Conservation (phyloP, 345 rosid species). For the Melaleuca quinquenervia region DNA sequence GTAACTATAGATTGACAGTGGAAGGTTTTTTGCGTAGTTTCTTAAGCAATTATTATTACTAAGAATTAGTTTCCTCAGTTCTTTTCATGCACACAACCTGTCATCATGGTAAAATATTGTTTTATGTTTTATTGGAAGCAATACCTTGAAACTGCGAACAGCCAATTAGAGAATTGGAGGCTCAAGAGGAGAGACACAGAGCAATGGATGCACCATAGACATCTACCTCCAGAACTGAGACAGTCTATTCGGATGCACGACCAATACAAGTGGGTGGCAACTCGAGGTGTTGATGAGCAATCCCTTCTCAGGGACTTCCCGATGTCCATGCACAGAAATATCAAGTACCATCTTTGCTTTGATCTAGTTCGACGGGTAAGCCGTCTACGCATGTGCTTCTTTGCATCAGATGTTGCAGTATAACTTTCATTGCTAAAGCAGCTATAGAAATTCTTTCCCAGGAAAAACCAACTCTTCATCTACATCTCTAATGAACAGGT, state of each 20-base stretch:
- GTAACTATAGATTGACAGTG: neutral
- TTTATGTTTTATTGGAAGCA: slow-evolving; percentile 15
- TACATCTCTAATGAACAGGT: neutral
- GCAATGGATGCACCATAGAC: slow-evolving; percentile 28
- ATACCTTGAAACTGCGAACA: slow-evolving; percentile 47
- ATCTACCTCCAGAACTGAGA: slow-evolving; percentile 40
- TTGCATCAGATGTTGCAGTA: neutral
- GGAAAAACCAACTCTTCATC: neutral
- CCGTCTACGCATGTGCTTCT: neutral
- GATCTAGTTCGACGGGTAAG: slow-evolving; percentile 69
- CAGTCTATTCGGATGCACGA: slow-evolving; percentile 37
- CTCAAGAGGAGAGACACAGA: slow-evolving; percentile 37
- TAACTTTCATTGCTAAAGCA: neutral
- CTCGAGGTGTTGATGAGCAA: slow-evolving; percentile 63
- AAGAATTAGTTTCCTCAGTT: neutral
- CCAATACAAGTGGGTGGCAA: slow-evolving; percentile 65
- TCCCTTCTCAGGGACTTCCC: slow-evolving; percentile 47
- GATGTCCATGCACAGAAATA: slow-evolving; percentile 51
- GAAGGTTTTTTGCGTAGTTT: neutral
- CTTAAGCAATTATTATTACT: neutral
- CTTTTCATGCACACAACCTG: neutral
- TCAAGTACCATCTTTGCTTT: slow-evolving; percentile 60
- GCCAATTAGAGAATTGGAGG: slow-evolving; percentile 63
- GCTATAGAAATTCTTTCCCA: neutral
- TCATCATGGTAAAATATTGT: neutral